phyloP scores from a whole-genome alignment of 768 basidiomycete species.

The Lentinula aciculospora region DNA sequence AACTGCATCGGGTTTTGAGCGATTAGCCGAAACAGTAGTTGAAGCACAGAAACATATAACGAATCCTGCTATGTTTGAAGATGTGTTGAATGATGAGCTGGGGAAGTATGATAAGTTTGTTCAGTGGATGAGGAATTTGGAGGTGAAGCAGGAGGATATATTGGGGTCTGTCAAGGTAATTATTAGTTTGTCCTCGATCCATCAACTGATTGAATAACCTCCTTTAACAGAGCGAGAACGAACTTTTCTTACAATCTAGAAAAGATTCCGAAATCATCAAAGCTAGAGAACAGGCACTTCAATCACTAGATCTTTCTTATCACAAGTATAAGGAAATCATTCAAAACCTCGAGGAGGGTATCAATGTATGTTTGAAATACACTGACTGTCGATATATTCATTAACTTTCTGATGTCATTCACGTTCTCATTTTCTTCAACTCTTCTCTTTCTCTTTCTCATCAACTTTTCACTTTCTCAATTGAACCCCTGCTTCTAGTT shows the following conservation, averaged over 20 bases:
- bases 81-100: conserved; percentile 71
- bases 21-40: conserved; percentile 39
- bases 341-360: conserved; percentile 83
- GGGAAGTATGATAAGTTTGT: conserved; percentile 79
- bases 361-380: conserved; percentile 75
- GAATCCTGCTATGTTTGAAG: conserved; percentile 84
- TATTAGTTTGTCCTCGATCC: too few relatives aligned
- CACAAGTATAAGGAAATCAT: conserved; percentile 84
- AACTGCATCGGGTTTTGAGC: conserved; percentile 61
- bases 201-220: neutral
- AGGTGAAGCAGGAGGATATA: conserved; percentile 58
- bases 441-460: neutral
- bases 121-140: conserved; percentile 45
- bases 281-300: conserved; percentile 76
- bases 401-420: too few relatives aligned
- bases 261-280: conserved; percentile 74
- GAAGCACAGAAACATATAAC: conserved; percentile 23
- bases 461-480: neutral
- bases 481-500: conserved; percentile 65
- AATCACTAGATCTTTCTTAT: conserved; percentile 79
- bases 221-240: conserved; percentile 48
- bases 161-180: conserved; percentile 66
- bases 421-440: neutral
- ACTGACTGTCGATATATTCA: too few relatives aligned
- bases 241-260: conserved; percentile 68